Evolutionary conservation across 768 basidiomycete genomes (phyloP).

Genomic region (Lactarius indigo): DNA sequence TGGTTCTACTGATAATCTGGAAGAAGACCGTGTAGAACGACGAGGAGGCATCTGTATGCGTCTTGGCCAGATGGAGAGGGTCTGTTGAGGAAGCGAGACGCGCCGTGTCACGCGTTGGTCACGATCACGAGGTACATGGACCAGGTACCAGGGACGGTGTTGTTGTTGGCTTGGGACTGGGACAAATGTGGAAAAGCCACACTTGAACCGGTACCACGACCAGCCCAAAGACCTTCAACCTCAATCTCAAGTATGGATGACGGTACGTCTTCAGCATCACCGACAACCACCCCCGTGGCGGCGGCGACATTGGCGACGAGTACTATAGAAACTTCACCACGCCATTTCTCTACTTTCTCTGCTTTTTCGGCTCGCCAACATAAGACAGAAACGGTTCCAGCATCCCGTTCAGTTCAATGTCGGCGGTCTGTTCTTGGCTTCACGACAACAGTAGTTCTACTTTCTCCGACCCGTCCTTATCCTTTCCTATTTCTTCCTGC

Average conservation of each 20-base stretch:
- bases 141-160: neutral
- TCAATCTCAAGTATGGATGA: constrained; percentile 48
- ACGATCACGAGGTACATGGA: constrained; percentile 10
- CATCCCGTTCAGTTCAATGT: constrained; percentile 23
- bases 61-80: neutral
- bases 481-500: constrained; percentile 19
- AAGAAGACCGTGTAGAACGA: constrained; percentile 25
- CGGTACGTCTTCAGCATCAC: constrained; percentile 83
- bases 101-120: constrained; percentile 24
- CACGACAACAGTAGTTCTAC: constrained; percentile 22
- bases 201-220: constrained; percentile 24
- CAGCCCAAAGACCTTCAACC: constrained; percentile 26
- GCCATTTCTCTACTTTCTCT: constrained; percentile 25
- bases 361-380: constrained; percentile 24
- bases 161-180: neutral
- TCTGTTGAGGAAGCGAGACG: constrained; percentile 9
- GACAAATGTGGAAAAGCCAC: constrained; percentile 3
- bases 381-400: constrained; percentile 25
- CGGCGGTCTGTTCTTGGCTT: constrained; percentile 28
- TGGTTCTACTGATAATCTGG: constrained; percentile 16
- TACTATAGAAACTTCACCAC: constrained; percentile 23
- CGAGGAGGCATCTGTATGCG: constrained; percentile 23
- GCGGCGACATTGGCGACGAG: constrained; percentile 45
- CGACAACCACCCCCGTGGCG: constrained; percentile 51
- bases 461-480: constrained; percentile 14